Evolutionary conservation across 108 stramenopile genomes (phyloP), one percentile per base, ranked within the genome.

Genomic region (Stephanodiscus triporus): DNA sequence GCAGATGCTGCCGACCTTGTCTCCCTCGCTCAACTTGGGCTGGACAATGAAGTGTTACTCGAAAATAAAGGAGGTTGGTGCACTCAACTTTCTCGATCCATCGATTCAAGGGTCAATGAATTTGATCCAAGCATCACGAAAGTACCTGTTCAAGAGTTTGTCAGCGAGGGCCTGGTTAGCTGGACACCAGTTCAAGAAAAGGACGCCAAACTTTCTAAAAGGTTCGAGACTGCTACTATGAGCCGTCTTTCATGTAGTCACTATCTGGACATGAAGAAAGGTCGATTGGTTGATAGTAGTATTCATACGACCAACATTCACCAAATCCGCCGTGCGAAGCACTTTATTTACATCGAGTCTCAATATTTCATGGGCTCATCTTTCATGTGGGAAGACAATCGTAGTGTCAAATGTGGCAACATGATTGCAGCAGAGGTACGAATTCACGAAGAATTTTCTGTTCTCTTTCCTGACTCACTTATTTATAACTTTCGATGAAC

Each of bases 321-420:
- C 63, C 67, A 76, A 62, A 89, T 89, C 50, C 72, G 82, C 24
- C 59, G 72, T 22, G 86, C 88, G 3, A 66, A 84, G 64, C 88
- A 86, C 58, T 73, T 59, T 47, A 76, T 89, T 20, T 89, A 89
- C 67, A 84, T 89, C 22, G 89, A 89, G 61, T 57, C 47, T 34
- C 84, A 85, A 65, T 85, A 85, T 60, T 85, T 85, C 50, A 73
- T 85, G 81, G 81, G 84, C 13, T 78, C 76, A 34, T 82, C 81
- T 2, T 77, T 70, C 67, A 70, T 85, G 75, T 85, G 84, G 84
- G 36, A 62, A 0, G 71, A 69, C 11, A 73, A 82, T 36, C 48
- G 68, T 14, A 42, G 47, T 32, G 81, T 68, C 16, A 85, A 82
- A 74, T 85, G 84, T 61, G 27, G 68, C 36, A 87, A 87, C 54